Conservation (phyloP, 179 eudicot species). For the Vitellaria paradoxa region DNA sequence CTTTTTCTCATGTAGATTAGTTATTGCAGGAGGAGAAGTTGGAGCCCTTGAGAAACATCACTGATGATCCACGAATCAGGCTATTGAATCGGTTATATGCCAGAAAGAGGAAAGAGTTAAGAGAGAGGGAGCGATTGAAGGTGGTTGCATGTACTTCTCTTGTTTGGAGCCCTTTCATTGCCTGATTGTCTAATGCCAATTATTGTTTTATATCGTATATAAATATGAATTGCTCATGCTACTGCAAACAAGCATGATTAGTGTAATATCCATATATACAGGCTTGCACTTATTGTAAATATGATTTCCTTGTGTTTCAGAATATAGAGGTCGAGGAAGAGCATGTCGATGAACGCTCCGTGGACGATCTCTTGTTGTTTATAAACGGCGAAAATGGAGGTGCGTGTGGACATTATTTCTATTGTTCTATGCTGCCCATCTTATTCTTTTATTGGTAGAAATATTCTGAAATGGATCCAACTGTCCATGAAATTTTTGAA, state of each 20-base stretch:
- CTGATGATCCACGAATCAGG: slow-evolving; percentile 84
- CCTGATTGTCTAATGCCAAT: background rate
- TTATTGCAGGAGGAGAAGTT: slow-evolving; percentile 75
- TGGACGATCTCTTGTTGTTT: slow-evolving; percentile 77
- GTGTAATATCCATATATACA: background rate
- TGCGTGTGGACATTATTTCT: slow-evolving; percentile 12
- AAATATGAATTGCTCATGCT: background rate
- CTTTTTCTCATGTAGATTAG: slow-evolving; percentile 21
- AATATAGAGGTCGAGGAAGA: slow-evolving; percentile 57
- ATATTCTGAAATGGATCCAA: too few species aligned
- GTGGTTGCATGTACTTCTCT: slow-evolving; percentile 27
- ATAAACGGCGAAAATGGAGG: slow-evolving; percentile 67
- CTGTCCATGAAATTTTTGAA: background rate
- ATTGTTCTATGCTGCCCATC: background rate
- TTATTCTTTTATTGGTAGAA: background rate
- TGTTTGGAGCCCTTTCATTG: background rate
- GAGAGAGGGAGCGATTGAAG: slow-evolving; percentile 58
- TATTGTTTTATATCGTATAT: background rate
- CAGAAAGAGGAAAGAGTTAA: slow-evolving; percentile 77
- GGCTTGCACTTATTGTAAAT: background rate
- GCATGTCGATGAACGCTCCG: slow-evolving; percentile 65
- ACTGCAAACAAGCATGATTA: background rate
- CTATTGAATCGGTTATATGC: slow-evolving; percentile 76
- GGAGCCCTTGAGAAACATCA: slow-evolving; percentile 72
- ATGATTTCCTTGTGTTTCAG: slow-evolving; percentile 38